Base-by-base conservation (phyloP, 768 basidiomycete species). In the Leccinellum rugosiceps region DNA sequence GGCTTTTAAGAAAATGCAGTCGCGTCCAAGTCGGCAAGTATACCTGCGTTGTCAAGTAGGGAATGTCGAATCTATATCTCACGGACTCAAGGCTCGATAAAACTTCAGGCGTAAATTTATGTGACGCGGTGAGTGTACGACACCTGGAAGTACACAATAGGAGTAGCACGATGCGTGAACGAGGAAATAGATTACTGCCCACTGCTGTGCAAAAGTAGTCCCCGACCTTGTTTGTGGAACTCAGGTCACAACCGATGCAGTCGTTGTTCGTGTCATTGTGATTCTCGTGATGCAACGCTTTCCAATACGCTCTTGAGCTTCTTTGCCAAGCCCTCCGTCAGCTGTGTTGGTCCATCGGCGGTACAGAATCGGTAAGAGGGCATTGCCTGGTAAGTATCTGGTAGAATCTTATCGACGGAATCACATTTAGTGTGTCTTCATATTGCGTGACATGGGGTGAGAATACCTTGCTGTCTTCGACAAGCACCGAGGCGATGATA, bases 361-460 rank as follows among this genome's bases (percentile, higher is more conserved):
- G 92, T 93, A 71, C 87, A 91, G 17, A 92, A 58, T 19, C 92
- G 83, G 69, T 93, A 93, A 7, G 91, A 79, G 0, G 90, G 90
- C 91, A 93, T 92, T 6, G 87, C 79, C 65, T 88, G 83, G 63
- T 92, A 93, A 2, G 90, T 93, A 26, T 88, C 83, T 0, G 84
- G 66, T 10, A 80, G 65, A 31, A 90, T 86, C 88, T 89, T 63
- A 3, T 30, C 32, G 38, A 46, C 15, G 10, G 9, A n/a, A 55
- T 15, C 30, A 35, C 6, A 19, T 41, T 35, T 28, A 32, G 25
- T 41, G 5, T 23, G 8, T 1, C 2, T 32, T 21, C 2, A 26
- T 19, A 13, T 11, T 6, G 25, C 19, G 21, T 17, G 30, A 35
- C 3, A 15, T 8, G 21, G 49, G 7, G 11, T 13, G 6, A 38